phyloP scores from a whole-genome alignment of 2,329 filamentous ascomycete genomes.

The Phyllosticta ampelicida region DNA sequence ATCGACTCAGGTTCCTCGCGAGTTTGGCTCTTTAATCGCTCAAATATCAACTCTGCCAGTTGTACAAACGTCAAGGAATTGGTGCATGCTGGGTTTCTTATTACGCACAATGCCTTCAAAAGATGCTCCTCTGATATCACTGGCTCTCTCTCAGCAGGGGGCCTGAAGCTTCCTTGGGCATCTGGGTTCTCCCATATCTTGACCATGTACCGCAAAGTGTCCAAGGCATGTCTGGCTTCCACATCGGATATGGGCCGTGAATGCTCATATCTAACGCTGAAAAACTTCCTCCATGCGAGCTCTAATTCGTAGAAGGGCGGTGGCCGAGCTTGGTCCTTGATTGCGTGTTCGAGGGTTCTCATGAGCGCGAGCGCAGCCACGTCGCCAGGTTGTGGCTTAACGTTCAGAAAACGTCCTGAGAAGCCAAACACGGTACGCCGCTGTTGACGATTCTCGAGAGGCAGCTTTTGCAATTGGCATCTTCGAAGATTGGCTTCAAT shows the following conservation, averaged over 20 bases:
- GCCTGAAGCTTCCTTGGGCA: not conserved
- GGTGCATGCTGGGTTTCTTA: not conserved
- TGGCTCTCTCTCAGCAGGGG: not conserved
- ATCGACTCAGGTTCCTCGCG: not conserved
- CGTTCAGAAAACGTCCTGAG: conserved; percentile 30
- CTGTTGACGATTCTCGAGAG: conserved; percentile 39
- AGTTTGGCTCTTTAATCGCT: not conserved
- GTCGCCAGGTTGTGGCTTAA: conserved; percentile 34
- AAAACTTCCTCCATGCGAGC: not conserved
- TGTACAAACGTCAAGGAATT: not conserved
- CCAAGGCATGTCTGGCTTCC: conserved; percentile 43
- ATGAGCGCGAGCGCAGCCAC: conserved; percentile 52
- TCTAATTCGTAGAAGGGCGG: not conserved
- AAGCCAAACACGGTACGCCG: conserved; percentile 53
- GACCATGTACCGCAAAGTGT: conserved; percentile 38
- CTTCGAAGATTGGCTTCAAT: conserved; percentile 9
- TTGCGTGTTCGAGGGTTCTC: conserved; percentile 40
- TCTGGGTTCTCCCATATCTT: not conserved
- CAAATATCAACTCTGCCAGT: not conserved
- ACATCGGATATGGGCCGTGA: conserved; percentile 2
- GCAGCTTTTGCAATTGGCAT: conserved; percentile 18
- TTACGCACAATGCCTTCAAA: not conserved
- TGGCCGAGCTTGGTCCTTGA: not conserved
- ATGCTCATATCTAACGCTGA: not conserved
- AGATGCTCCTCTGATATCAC: not conserved